These are phyloP conservation scores for Escovopsis weberi DNA, from an alignment of 2,329 filamentous ascomycete species.

Conservation along the genomic window DNA sequence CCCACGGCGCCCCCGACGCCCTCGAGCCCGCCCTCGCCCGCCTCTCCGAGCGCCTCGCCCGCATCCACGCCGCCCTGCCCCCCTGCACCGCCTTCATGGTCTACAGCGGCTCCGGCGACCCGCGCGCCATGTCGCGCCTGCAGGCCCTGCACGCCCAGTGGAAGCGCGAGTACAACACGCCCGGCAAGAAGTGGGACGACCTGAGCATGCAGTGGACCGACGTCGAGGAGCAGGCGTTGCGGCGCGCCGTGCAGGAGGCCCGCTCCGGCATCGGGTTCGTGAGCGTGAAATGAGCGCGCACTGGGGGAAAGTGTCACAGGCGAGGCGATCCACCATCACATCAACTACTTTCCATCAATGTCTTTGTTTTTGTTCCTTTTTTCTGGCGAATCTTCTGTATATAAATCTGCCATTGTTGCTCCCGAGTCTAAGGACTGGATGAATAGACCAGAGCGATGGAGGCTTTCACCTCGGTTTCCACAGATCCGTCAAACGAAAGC, in stretches of 20 bases:
- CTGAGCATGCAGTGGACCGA: constrained; percentile 56
- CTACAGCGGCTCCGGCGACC: constrained; percentile 52
- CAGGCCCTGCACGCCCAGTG: constrained; percentile 46
- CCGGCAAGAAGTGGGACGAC: constrained; percentile 50
- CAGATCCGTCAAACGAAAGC: too few relatives aligned
- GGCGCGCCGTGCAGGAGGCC: constrained; percentile 39
- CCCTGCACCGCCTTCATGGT: constrained; percentile 51
- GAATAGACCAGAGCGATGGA: too few relatives aligned
- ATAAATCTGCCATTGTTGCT: too few relatives aligned
- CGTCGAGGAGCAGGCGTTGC: constrained; percentile 47
- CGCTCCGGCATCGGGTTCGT: constrained; percentile 51
- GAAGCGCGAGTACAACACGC: constrained; percentile 49
- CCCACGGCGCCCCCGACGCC: constrained; percentile 12
- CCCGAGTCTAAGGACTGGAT: too few relatives aligned
- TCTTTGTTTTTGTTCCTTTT: too few relatives aligned
- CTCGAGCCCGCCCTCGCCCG: constrained; percentile 32
- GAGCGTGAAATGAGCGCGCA: constrained; percentile 38
- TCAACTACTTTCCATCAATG: too few relatives aligned
- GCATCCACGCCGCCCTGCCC: constrained; percentile 43
- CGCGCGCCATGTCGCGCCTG: constrained; percentile 48
- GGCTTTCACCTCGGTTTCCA: too few relatives aligned
- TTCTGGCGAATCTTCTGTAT: too few relatives aligned
- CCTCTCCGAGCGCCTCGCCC: constrained; percentile 34
- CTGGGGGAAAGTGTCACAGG: too few relatives aligned
- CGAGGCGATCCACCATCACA: too few relatives aligned